Evolutionary conservation across 2,329 filamentous ascomycete species (phyloP).

Genomic region (Fusarium kyushuense): DNA sequence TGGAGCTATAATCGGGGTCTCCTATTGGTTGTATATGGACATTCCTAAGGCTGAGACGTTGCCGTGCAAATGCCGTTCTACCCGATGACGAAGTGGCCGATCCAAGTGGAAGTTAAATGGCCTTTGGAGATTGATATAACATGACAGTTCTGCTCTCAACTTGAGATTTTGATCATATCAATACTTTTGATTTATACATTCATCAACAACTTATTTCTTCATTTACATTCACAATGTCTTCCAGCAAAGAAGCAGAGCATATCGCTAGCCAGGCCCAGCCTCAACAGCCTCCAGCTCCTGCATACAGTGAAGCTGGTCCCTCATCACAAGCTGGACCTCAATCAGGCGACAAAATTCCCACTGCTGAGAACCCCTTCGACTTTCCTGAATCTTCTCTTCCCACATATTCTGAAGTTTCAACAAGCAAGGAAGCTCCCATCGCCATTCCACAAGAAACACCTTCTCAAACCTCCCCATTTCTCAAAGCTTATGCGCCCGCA

Average conservation of each 20-base stretch:
- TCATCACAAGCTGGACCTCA: neutral
- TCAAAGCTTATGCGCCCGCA: slow-evolving; percentile 54
- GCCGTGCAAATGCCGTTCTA: slow-evolving; percentile 19
- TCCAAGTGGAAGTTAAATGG: neutral
- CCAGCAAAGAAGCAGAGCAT: slow-evolving; percentile 33
- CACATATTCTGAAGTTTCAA: slow-evolving; percentile 46
- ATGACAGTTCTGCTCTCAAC: neutral
- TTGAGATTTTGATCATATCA: neutral
- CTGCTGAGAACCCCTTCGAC: slow-evolving; percentile 54
- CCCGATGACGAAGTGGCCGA: slow-evolving; percentile 36
- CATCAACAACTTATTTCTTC: neutral
- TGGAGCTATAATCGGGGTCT: neutral
- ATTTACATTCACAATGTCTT: slow-evolving; percentile 16
- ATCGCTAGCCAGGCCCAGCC: neutral
- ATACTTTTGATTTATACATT: too few relatives aligned
- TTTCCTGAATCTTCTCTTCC: slow-evolving; percentile 54
- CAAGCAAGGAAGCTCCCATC: slow-evolving; percentile 49
- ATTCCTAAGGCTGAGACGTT: slow-evolving; percentile 28
- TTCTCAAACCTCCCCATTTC: slow-evolving; percentile 53
- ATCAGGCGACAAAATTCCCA: slow-evolving; percentile 41
- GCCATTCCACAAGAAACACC: slow-evolving; percentile 57
- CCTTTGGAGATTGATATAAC: slow-evolving; percentile 2
- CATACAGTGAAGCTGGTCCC: slow-evolving; percentile 20
- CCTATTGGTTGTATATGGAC: slow-evolving; percentile 10
- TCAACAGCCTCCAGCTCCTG: slow-evolving; percentile 16